Evolutionary conservation across 2,329 filamentous ascomycete species (phyloP).

Genomic region (Aspergillus viridinutans): DNA sequence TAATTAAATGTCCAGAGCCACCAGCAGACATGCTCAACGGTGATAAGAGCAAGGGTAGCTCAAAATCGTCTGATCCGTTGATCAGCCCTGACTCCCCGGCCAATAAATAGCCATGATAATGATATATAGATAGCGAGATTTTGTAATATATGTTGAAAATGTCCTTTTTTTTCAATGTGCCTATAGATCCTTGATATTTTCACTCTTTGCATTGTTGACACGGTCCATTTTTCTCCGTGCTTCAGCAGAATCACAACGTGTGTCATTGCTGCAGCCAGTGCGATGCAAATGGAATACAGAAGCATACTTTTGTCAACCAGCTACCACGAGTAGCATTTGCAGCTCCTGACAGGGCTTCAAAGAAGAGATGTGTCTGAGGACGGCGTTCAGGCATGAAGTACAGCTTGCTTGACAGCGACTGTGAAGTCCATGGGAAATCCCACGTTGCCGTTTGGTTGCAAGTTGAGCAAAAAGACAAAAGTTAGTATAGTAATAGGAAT

Average conservation of each 20-base stretch:
- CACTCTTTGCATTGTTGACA: not conserved
- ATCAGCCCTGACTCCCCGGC: conserved; percentile 41
- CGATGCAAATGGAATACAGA: not conserved
- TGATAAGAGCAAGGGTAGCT: conserved; percentile 28
- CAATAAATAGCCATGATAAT: conserved; percentile 44
- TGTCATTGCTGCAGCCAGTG: not conserved
- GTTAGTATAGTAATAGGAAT: too few relatives aligned
- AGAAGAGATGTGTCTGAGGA: too few relatives aligned
- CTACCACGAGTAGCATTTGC: not conserved
- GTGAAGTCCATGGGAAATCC: too few relatives aligned
- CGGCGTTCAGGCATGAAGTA: not conserved
- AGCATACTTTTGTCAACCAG: too few relatives aligned
- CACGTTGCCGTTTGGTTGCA: not conserved
- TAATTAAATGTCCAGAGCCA: conserved; percentile 7
- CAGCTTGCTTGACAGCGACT: not conserved
- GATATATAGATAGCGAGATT: conserved; percentile 14
- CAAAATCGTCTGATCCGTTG: conserved; percentile 43
- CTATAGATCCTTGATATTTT: not conserved
- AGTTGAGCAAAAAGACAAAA: not conserved
- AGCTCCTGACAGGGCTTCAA: not conserved
- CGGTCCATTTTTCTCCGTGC: not conserved
- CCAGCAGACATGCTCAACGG: conserved; percentile 38
- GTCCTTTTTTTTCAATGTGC: conserved; percentile 3
- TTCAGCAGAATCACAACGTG: not conserved
- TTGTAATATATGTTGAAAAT: conserved; percentile 16